Evolutionary conservation across 2,329 filamentous ascomycete species (phyloP).

Genomic region (Beauveria medogensis): DNA sequence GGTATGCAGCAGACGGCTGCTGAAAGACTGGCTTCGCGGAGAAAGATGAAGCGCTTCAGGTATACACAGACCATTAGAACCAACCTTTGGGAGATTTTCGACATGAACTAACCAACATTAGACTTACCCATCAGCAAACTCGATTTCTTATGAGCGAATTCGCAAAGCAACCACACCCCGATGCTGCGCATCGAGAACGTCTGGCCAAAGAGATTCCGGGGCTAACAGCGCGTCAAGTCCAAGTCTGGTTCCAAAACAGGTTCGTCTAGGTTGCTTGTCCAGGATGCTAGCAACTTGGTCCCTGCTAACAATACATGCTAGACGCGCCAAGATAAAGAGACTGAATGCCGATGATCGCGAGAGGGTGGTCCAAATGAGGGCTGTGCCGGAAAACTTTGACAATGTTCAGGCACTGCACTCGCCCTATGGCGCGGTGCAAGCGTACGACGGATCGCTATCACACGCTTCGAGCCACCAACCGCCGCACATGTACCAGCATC

Average conservation of each 20-base stretch:
- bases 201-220: conserved; percentile 86
- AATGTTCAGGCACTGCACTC: conserved; percentile 62
- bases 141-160: conserved; percentile 97
- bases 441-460: conserved; percentile 38
- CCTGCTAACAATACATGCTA: conserved; percentile 22
- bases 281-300: background rate
- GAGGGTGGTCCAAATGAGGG: conserved; percentile 64
- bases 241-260: conserved; percentile 99
- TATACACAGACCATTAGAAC: conserved; percentile 25
- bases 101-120: conserved; percentile 25
- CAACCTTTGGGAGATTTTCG: background rate
- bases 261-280: conserved; percentile 33
- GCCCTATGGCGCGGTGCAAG: conserved; percentile 54
- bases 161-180: conserved; percentile 85
- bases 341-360: conserved; percentile 63
- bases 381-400: conserved; percentile 63
- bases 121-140: conserved; percentile 94
- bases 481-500: conserved; percentile 43
- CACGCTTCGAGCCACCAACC: conserved; percentile 31
- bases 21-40: conserved; percentile 47
- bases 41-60: conserved; percentile 76
- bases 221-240: conserved; percentile 83
- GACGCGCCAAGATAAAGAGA: conserved; percentile 64
- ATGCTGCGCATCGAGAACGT: conserved; percentile 81
- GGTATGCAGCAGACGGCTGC: conserved; percentile 38